These are phyloP conservation scores for Nicotiana attenuata DNA, from an alignment of 257 asterid genomes.

Conservation along the genomic window DNA sequence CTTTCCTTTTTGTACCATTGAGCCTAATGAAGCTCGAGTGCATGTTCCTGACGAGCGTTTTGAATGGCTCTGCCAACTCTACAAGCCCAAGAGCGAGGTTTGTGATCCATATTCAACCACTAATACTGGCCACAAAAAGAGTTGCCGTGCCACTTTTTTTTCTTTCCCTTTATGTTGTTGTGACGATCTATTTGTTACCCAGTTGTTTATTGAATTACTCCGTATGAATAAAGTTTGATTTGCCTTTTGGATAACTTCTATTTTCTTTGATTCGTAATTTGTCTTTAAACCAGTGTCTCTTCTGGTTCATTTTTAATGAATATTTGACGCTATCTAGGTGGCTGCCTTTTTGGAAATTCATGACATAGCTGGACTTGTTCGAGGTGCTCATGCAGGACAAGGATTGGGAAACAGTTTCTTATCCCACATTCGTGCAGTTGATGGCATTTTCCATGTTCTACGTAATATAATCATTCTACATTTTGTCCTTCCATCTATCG, in stretches of 20 bases:
- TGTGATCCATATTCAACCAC: background rate
- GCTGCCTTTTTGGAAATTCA: constrained; percentile 95
- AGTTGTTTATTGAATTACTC: background rate
- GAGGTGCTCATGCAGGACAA: constrained; percentile 98
- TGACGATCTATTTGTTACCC: background rate
- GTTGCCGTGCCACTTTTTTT: background rate
- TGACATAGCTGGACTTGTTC: constrained; percentile 97
- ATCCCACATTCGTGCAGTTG: constrained; percentile 97
- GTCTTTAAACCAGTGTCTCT: background rate
- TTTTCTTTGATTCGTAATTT: background rate
- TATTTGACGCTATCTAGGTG: constrained; percentile 37
- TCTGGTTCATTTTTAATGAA: background rate
- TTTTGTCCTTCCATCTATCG: background rate
- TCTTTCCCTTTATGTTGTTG: background rate
- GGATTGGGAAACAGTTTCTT: constrained; percentile 95
- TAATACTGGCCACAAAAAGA: background rate
- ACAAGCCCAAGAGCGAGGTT: constrained; percentile 97
- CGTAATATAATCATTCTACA: constrained; percentile 43
- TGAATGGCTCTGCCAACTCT: constrained; percentile 88
- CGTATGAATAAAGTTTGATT: background rate
- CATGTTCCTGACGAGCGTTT: constrained; percentile 90
- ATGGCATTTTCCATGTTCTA: constrained; percentile 95
- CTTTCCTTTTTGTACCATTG: constrained; percentile 95
- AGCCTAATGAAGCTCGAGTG: constrained; percentile 98
- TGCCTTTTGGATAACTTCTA: background rate